Evolutionary conservation across 2,329 filamentous ascomycete species (phyloP), one percentile per base, ranked within the genome.

Genomic region (Fusarium sp.): DNA sequence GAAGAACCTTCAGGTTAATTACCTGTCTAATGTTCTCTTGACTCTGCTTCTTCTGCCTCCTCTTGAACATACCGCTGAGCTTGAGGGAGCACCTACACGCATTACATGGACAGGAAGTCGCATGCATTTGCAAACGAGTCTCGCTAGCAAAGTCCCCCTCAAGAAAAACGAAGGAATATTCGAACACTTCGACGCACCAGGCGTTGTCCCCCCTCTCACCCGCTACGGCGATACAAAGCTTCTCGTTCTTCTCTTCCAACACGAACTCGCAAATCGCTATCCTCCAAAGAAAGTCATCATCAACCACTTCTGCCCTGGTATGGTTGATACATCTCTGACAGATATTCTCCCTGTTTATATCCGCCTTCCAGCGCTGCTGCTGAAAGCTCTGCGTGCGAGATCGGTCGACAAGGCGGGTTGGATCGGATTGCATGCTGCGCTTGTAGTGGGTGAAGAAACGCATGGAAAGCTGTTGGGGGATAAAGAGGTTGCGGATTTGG

Each of bases 1-100:
- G 44, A 70, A 72, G 47, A 76, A 76, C 30, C 35, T 76, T 1
- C 79, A 80, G 35, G 72, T 80, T 51, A 80, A 80, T 44, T 79
- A 78, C 32, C 47, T 80, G 15, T 79, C 79, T 24, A 80, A 78
- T 6, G 71, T 75, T 6, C 56, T 79, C 17, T 69, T 80, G 5
- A 74, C 70, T 0, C 47, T 80, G 10, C 39, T 70, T 2, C 50
- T 80, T 2, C 54, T 78, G 1, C 77, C 77, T 0, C n/a, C 61
- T 1, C 64, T 80, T 3, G 76, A 78, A 11, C 48, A 67, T 3
- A 76, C 76, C 0, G 73, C 77, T 2, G n/a, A 45, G 6, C 32
- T 57, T 2, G 59, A 53, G 1, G 66, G 66, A 1, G 45, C 32
- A 0, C 70, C 65, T 0, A 66, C 70, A 1, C 69, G 75, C 1